Conservation (phyloP, 169 alveolate species). For the Perkinsus marinus region DNA sequence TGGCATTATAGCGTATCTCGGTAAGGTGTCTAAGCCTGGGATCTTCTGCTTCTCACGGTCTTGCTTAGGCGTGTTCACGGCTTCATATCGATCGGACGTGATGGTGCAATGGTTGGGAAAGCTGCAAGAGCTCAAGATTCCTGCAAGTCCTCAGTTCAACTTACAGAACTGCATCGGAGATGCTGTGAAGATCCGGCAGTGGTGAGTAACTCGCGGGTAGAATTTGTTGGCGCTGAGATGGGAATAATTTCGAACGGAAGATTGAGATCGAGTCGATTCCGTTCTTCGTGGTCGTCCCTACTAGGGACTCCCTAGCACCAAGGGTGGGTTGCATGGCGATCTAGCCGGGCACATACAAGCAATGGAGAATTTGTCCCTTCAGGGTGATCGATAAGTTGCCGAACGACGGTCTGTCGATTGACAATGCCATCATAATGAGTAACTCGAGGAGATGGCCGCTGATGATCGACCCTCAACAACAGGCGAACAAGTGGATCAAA, state of each 20-base stretch:
- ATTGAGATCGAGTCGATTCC: too few species aligned
- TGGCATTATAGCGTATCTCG: slow-evolving; percentile 59
- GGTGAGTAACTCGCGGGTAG: too few species aligned
- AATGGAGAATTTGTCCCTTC: slow-evolving; percentile 40
- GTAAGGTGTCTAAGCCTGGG: not conserved
- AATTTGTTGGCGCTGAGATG: too few species aligned
- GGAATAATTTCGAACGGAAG: too few species aligned
- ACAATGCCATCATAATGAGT: slow-evolving; percentile 53
- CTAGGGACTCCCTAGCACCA: too few species aligned
- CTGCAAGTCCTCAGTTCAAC: slow-evolving; percentile 42
- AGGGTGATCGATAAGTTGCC: slow-evolving; percentile 53
- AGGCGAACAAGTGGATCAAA: slow-evolving; percentile 55
- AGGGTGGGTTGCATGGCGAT: too few species aligned
- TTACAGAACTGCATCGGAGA: slow-evolving; percentile 58
- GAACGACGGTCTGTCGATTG: slow-evolving; percentile 50
- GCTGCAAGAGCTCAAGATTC: slow-evolving; percentile 44
- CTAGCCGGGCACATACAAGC: too few species aligned
- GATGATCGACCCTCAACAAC: slow-evolving; percentile 62
- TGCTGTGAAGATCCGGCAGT: slow-evolving; percentile 73
- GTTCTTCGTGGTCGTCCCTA: too few species aligned
- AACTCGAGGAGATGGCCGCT: slow-evolving; percentile 49
- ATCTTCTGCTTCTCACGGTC: too few species aligned
- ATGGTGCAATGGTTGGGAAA: slow-evolving; percentile 44
- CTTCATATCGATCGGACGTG: slow-evolving; percentile 55
- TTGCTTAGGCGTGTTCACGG: slow-evolving; percentile 62